phyloP scores from a whole-genome alignment of 2,329 filamentous ascomycete genomes.

The Chaetomium strumarium region DNA sequence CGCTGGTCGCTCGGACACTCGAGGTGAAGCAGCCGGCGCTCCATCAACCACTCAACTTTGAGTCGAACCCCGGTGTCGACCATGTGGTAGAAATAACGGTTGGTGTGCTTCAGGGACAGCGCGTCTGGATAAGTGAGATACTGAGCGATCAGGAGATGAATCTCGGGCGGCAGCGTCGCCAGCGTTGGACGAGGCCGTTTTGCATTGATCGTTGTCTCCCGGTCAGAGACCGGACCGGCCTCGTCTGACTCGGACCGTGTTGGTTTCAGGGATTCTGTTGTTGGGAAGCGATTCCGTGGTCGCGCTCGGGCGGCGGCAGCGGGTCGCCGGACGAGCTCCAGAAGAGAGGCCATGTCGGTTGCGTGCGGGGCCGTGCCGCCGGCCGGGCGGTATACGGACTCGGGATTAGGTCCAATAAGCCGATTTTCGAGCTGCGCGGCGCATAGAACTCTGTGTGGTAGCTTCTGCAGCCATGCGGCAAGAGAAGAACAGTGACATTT shows the following conservation, averaged over 20 bases:
- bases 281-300: not conserved
- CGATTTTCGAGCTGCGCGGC: too few species aligned
- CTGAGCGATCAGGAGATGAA: constrained; percentile 57
- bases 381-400: not conserved
- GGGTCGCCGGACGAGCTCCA: constrained; percentile 7
- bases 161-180: constrained; percentile 54
- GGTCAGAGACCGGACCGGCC: not conserved
- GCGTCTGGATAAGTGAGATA: constrained; percentile 65
- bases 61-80: constrained; percentile 60
- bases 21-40: constrained; percentile 56
- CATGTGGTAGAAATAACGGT: constrained; percentile 55
- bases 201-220: not conserved
- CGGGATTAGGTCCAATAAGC: too few species aligned
- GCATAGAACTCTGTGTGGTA: too few species aligned
- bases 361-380: not conserved
- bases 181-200: constrained; percentile 27
- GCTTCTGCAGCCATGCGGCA: too few species aligned
- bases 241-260: not conserved
- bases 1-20: constrained; percentile 56
- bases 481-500: too few species aligned
- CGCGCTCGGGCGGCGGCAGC: not conserved
- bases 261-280: not conserved
- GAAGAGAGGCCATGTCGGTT: constrained; percentile 12
- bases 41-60: constrained; percentile 64
- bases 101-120: constrained; percentile 62